Percentiles rank a stretch among this genome's conserved stretches.
Conservation (phyloP, 495 filamentous ascomycete genomes). For the Evansstolkia leycettana region DNA sequence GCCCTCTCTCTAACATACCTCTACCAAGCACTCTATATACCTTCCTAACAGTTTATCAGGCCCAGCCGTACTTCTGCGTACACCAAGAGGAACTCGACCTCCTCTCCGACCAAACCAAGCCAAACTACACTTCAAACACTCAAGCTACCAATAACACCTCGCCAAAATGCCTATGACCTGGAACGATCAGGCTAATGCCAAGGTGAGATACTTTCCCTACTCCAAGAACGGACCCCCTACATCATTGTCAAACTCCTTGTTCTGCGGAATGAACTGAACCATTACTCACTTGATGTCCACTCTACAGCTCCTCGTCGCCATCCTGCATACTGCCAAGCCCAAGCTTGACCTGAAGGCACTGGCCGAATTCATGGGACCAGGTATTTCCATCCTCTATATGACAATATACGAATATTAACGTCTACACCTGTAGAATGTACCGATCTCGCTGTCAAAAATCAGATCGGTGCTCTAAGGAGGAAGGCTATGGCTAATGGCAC, state of each 20-base stretch:
- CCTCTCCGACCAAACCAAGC: too few relatives aligned
- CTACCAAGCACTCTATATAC: too few relatives aligned
- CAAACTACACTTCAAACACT: background rate
- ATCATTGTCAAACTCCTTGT: background rate
- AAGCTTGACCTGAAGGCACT: slow-evolving; percentile 12
- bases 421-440: slow-evolving; percentile 12
- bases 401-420: background rate
- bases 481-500: slow-evolving; percentile 4
- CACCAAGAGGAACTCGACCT: too few relatives aligned
- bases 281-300: background rate
- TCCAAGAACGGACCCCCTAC: background rate
- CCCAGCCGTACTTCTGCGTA: too few relatives aligned
- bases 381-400: slow-evolving; percentile 5
- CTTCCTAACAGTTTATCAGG: too few relatives aligned
- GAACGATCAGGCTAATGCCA: slow-evolving; percentile 14
- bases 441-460: slow-evolving; percentile 16
- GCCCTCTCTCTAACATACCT: background rate
- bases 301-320: slow-evolving; percentile 16
- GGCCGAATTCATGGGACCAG: slow-evolving; percentile 15
- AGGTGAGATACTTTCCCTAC: slow-evolving; percentile 5
- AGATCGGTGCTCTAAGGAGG: slow-evolving; percentile 15
- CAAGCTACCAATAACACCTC: background rate
- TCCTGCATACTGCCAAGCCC: slow-evolving; percentile 9
- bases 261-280: background rate
- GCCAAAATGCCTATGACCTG: slow-evolving; percentile 14